Evolutionary conservation across 768 basidiomycete genomes (phyloP).

Genomic region (Mycena latifolia): DNA sequence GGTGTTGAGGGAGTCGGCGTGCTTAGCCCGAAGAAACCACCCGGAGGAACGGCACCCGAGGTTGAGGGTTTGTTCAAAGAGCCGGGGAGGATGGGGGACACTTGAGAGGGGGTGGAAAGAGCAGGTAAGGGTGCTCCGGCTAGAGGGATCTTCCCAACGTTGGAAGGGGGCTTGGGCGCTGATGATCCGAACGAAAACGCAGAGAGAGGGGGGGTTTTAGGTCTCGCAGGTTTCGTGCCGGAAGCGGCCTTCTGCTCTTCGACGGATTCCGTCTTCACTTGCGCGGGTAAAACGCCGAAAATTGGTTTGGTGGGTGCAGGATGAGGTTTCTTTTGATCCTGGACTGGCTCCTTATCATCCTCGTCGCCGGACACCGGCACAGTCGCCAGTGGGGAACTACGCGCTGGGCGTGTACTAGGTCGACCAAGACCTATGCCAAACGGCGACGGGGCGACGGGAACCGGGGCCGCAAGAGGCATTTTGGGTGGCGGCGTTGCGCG

Average conservation of each 20-base stretch:
- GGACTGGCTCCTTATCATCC: conserved; percentile 47
- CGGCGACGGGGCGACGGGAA: conserved; percentile 50
- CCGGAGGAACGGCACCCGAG: conserved; percentile 17
- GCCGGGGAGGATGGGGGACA: conserved; percentile 9
- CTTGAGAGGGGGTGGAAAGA: conserved; percentile 7
- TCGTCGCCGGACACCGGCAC: conserved; percentile 61
- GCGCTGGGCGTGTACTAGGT: conserved; percentile 72
- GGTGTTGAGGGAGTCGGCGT: conserved; percentile 10
- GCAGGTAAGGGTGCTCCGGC: conserved; percentile 24
- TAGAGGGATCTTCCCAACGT: conserved; percentile 15
- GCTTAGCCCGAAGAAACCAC: conserved; percentile 25
- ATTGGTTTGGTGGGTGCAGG: conserved; percentile 55
- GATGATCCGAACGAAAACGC: conserved; percentile 44
- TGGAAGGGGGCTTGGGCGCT: conserved; percentile 14
- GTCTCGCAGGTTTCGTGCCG: conserved; percentile 46
- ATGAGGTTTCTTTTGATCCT: conserved; percentile 44
- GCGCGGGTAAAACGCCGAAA: conserved; percentile 46
- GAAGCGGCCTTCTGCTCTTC: conserved; percentile 40
- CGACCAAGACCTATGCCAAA: conserved; percentile 65
- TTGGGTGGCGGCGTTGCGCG: conserved; percentile 50
- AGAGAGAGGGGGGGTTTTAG: conserved; percentile 64
- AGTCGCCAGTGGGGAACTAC: conserved; percentile 83
- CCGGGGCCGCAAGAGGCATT: conserved; percentile 42
- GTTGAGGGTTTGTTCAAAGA: not conserved
- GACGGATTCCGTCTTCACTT: conserved; percentile 42